These are phyloP conservation scores for Ganoderma lucidum DNA, from an alignment of 1,284 basidiomycete genomes.

Conservation along the genomic window DNA sequence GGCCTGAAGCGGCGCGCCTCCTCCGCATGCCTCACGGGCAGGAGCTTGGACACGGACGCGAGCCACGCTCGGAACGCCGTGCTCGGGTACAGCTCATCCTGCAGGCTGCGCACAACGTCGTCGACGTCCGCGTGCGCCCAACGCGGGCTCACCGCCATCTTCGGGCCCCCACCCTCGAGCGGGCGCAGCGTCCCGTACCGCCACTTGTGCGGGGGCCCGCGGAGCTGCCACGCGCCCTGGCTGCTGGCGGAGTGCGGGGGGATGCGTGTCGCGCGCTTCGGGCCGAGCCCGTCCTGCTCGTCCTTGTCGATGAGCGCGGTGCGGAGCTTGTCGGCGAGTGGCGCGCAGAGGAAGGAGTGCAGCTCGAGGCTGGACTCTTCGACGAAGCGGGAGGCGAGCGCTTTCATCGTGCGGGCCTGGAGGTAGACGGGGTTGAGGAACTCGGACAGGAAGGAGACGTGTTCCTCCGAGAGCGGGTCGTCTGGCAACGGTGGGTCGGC, in stretches of 20 bases:
- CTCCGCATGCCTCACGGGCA: constrained; percentile 77
- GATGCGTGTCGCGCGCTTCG: constrained; percentile 56
- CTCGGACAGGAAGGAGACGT: constrained; percentile 76
- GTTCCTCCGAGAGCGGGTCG: constrained; percentile 62
- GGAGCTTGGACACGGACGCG: constrained; percentile 78
- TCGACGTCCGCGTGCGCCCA: constrained; percentile 60
- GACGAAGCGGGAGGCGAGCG: constrained; percentile 85
- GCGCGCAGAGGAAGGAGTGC: constrained; percentile 82
- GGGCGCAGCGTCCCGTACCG: constrained; percentile 79
- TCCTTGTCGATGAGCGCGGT: constrained; percentile 73
- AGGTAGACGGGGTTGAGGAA: constrained; percentile 95
- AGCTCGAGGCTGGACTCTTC: constrained; percentile 91
- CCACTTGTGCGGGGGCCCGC: constrained; percentile 94
- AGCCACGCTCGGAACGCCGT: constrained; percentile 93
- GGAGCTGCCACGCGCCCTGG: constrained; percentile 71
- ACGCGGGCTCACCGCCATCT: constrained; percentile 53
- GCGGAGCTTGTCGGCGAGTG: constrained; percentile 76
- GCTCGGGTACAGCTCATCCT: constrained; percentile 82
- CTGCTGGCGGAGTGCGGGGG: constrained; percentile 71
- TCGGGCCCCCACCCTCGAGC: constrained; percentile 27
- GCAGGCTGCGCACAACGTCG: constrained; percentile 69
- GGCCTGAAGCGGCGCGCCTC: constrained; percentile 92
- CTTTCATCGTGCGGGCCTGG: constrained; percentile 80
- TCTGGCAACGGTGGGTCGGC: constrained; percentile 57
- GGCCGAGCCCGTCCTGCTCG: constrained; percentile 69